Percentiles rank a stretch among this genome's conserved stretches.
phyloP scores from a whole-genome alignment of 2,329 filamentous ascomycete species.

The Cryphonectria carpinicola region DNA sequence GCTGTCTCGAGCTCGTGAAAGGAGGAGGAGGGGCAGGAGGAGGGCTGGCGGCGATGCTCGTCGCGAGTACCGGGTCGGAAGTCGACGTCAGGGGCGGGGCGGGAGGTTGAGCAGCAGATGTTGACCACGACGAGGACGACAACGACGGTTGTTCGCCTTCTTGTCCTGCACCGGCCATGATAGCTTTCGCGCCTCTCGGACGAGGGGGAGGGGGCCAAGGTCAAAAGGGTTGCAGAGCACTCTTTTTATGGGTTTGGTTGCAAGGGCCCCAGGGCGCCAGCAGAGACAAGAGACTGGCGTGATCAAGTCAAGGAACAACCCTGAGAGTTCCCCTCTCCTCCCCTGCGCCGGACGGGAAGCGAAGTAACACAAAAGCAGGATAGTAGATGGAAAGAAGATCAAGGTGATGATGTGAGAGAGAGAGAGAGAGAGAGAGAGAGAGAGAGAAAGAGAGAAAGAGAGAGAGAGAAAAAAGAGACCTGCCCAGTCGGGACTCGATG shows the following conservation, averaged over 20 bases:
- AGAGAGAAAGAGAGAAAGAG: no score
- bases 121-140: neutral
- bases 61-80: neutral
- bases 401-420: no score
- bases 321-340: neutral
- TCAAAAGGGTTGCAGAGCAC: neutral
- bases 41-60: neutral
- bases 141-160: neutral
- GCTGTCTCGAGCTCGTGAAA: conserved; percentile 4
- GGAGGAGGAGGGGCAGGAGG: neutral
- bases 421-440: no score
- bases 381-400: no score
- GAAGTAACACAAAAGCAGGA: no score
- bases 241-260: neutral
- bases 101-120: neutral
- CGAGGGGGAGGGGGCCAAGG: neutral
- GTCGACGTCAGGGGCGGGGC: neutral
- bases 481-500: no score
- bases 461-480: no score
- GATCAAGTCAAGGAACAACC: neutral
- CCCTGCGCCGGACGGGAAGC: neutral
- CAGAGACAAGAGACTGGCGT: neutral
- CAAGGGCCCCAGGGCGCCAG: neutral
- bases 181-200: neutral
- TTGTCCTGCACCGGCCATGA: neutral